A percentile compares a stretch with the other conserved stretches of the same genome.
phyloP scores from a whole-genome alignment of 2,329 filamentous ascomycete genomes.

The Aspergillus arachidicola region DNA sequence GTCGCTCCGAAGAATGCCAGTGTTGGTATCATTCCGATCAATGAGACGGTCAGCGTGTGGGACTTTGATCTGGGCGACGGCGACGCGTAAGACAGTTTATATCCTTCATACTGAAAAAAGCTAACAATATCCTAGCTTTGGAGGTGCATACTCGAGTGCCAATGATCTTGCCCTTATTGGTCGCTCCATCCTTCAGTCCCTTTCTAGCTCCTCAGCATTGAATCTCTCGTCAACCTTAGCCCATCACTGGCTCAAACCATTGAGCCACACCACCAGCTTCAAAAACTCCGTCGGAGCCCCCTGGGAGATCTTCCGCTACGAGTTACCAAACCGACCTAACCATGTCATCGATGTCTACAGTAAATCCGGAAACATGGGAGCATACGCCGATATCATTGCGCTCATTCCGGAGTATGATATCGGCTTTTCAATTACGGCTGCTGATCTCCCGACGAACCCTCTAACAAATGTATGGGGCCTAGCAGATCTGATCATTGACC shows the following conservation, averaged over 20 bases:
- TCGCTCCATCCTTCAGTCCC: constrained; percentile 46
- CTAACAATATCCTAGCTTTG: constrained; percentile 15
- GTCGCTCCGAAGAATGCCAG: constrained; percentile 14
- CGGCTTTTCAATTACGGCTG: not conserved
- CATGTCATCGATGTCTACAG: constrained; percentile 22
- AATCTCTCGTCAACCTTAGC: constrained; percentile 30
- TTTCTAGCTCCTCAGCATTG: constrained; percentile 25
- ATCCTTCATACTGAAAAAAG: too few species aligned
- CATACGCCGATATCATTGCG: not conserved
- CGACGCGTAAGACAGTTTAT: constrained; percentile 34
- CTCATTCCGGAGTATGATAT: not conserved
- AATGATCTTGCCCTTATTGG: constrained; percentile 48
- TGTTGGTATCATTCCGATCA: constrained; percentile 41
- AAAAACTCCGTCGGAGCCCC: constrained; percentile 45
- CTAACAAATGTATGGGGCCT: not conserved
- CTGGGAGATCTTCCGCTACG: constrained; percentile 44
- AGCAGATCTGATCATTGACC: not conserved
- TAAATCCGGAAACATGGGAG: not conserved
- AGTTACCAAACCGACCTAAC: not conserved
- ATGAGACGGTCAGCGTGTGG: constrained; percentile 33
- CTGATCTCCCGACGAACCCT: not conserved
- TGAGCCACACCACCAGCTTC: constrained; percentile 41
- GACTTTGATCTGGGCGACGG: constrained; percentile 43
- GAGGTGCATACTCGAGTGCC: constrained; percentile 50
- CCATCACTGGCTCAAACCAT: constrained; percentile 51